phyloP scores from a whole-genome alignment of 192 early-diverging fungal genomes.

The Rhizophagus clarus region DNA sequence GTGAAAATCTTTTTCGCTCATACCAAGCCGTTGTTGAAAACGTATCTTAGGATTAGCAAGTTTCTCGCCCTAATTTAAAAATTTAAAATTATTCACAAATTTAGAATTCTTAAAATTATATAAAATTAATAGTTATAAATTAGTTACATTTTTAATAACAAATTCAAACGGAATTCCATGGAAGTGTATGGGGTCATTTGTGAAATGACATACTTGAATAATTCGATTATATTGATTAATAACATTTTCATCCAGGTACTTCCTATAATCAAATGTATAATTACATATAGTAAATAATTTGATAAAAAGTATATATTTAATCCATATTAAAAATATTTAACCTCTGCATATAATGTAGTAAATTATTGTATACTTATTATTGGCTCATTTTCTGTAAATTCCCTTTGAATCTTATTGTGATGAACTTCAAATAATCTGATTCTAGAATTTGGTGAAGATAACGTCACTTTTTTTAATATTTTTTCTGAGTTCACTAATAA shows the following conservation, averaged over 20 bases:
- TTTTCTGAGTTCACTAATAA: slow-evolving; percentile 52
- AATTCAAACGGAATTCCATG: slow-evolving; percentile 90
- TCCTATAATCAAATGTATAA: slow-evolving; percentile 36
- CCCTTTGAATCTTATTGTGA: slow-evolving; percentile 47
- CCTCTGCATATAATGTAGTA: slow-evolving; percentile 62
- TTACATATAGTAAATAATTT: background rate
- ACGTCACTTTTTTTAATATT: slow-evolving; percentile 53
- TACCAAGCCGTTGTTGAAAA: slow-evolving; percentile 68
- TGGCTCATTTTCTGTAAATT: slow-evolving; percentile 48
- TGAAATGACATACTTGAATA: slow-evolving; percentile 52
- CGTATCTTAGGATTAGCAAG: slow-evolving; percentile 73
- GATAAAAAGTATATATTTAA: no score
- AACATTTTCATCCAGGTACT: slow-evolving; percentile 36
- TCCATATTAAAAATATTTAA: slow-evolving; percentile 8
- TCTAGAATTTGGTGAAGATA: slow-evolving; percentile 42
- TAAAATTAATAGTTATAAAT: background rate
- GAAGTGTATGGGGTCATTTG: slow-evolving; percentile 61
- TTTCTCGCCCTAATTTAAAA: slow-evolving; percentile 55
- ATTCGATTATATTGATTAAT: no score
- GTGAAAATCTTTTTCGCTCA: slow-evolving; percentile 82
- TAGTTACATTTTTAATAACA: slow-evolving; percentile 51
- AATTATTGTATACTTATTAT: slow-evolving; percentile 48
- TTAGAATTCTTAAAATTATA: background rate
- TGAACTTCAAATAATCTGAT: slow-evolving; percentile 64
- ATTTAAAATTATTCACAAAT: no score